Conservation (phyloP, 208 protist species). For the Leishmania mexicana region DNA sequence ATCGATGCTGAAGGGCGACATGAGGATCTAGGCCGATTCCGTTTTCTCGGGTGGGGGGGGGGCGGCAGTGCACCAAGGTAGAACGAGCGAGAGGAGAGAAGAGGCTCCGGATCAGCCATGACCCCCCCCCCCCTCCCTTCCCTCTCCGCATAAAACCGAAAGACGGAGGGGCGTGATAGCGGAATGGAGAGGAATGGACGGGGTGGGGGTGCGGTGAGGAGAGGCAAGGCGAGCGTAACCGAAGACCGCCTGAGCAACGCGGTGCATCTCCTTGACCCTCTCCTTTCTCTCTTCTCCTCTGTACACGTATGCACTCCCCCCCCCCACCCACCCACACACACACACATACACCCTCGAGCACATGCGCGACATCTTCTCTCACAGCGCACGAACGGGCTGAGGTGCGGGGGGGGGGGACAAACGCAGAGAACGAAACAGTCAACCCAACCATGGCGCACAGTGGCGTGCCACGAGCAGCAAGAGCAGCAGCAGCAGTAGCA, state of each 20-base stretch:
- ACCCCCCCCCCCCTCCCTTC: background rate
- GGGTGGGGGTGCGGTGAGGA: background rate
- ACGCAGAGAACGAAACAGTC: too few species aligned
- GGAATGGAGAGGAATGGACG: background rate
- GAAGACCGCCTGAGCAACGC: background rate
- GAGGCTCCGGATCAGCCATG: background rate
- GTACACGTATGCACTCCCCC: background rate
- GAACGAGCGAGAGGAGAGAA: background rate
- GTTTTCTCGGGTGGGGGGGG: background rate
- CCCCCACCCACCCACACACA: background rate
- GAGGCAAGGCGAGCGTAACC: background rate
- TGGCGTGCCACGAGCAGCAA: background rate
- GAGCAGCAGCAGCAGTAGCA: background rate
- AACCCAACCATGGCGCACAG: background rate
- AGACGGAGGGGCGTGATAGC: background rate
- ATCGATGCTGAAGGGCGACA: conserved; percentile 46
- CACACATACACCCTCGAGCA: too few species aligned
- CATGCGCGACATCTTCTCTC: background rate
- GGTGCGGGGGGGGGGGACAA: background rate
- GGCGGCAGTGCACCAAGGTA: background rate
- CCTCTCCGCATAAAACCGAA: background rate
- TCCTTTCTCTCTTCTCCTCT: background rate
- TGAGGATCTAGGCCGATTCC: conserved; percentile 31
- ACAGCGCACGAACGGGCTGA: too few species aligned
- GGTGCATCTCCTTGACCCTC: background rate